These are phyloP conservation scores for Claviceps maximensis DNA, from an alignment of 2,329 filamentous ascomycete species.

Conservation along the genomic window DNA sequence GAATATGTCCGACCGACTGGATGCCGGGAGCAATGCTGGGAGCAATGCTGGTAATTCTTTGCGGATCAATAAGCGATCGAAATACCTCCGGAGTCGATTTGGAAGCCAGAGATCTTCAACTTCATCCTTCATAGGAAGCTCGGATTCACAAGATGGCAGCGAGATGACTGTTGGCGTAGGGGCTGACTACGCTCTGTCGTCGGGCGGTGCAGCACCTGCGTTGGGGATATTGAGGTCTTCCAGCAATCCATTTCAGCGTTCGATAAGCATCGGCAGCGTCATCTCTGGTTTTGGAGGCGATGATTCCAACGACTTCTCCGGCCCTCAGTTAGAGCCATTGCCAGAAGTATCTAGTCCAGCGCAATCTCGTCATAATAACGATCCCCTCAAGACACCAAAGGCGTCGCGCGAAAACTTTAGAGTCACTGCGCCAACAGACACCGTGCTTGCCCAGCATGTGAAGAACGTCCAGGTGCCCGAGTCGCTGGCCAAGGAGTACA, in stretches of 20 bases:
- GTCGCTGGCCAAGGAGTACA: constrained; percentile 75
- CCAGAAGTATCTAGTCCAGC: constrained; percentile 33
- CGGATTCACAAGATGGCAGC: constrained; percentile 48
- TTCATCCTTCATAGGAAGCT: constrained; percentile 43
- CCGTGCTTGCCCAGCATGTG: constrained; percentile 75
- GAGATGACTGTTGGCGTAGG: constrained; percentile 56
- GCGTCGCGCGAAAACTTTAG: constrained; percentile 37
- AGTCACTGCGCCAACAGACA: constrained; percentile 60
- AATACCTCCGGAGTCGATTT: constrained; percentile 44
- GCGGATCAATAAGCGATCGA: constrained; percentile 33
- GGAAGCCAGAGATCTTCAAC: constrained; percentile 47
- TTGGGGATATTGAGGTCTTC: constrained; percentile 34
- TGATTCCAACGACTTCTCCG: constrained; percentile 34
- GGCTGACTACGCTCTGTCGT: constrained; percentile 70
- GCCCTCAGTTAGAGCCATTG: constrained; percentile 34
- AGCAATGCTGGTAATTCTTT: constrained; percentile 34
- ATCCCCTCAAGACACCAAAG: constrained; percentile 57
- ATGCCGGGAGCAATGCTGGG: constrained; percentile 32
- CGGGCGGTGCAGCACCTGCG: constrained; percentile 58
- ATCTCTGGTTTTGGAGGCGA: constrained; percentile 52
- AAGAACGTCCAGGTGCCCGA: constrained; percentile 85
- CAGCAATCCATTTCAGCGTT: constrained; percentile 51
- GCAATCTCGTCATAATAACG: constrained; percentile 27
- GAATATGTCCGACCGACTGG: constrained; percentile 19
- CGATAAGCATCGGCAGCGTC: constrained; percentile 82